Evolutionary conservation across 305 asterid species (phyloP), one percentile per base, ranked within the genome.

Genomic region (Fraxinus angustifolia): DNA sequence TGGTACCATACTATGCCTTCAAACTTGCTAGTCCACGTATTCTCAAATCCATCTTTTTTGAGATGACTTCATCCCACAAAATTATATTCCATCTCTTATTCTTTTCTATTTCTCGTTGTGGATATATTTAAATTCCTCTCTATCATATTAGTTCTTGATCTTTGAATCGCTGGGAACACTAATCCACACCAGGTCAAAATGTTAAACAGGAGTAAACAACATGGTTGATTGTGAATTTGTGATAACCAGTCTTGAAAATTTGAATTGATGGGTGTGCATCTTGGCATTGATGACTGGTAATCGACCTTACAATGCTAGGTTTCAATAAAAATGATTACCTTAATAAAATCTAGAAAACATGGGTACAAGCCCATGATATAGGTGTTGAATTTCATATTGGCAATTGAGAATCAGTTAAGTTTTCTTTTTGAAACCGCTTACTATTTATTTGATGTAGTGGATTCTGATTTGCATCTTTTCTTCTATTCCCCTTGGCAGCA

Each of bases 241-340:
- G 38, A 68, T 68, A 71, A 16, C 28, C 45, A 34, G 76, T 31
- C 73, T 67, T 71, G 17, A 71, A 34, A 31, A n/a, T 31, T 31
- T 70, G 45, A 70, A 11, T 16, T 12, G 45, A 31, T 70, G 65
- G 26, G 23, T 30, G 75, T 70, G 26, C 26, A n/a, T 70, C 75
- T 31, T 70, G 75, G 11, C 35, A 12, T 68, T 68, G 26, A 71
- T 33, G 45, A 71, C 28, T 33, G 76, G 76, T 71, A 71, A 34
- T 67, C 8, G 10, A 84, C 33, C 60, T 48, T 34, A 11, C 48
- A 58, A 21, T 84, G 62, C 48, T 78, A 26, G 58, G 75, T 73
- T 58, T 35, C 38, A 14, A 26, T 58, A 17, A 62, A 17, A 56
- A 58, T 31, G 53, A 26, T 16, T 12, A 31, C 6, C 2, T 35